Conservation (phyloP, 257 asterid species). For the Nicotiana paniculata region DNA sequence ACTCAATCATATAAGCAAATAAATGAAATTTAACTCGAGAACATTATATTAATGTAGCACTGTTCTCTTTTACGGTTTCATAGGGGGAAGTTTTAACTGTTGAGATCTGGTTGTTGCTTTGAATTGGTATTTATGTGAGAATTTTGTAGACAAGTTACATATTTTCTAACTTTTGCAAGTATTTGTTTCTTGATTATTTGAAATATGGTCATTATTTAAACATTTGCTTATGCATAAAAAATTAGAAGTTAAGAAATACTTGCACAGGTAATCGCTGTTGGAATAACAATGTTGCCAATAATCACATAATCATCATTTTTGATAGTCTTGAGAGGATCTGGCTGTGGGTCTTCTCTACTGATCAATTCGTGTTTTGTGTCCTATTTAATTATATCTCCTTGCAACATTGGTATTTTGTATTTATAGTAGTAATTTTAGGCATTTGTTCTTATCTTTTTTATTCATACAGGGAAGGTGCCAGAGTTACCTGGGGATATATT, state of each 20-base stretch:
- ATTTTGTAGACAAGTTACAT: background rate
- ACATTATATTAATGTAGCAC: background rate
- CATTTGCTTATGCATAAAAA: background rate
- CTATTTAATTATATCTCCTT: background rate
- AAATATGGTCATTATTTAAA: background rate
- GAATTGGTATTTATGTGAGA: background rate
- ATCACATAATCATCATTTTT: background rate
- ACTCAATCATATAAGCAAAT: background rate
- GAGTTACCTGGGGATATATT: conserved; percentile 90
- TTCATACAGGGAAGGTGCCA: conserved; percentile 84
- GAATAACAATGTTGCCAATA: too few relatives aligned
- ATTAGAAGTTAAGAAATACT: background rate
- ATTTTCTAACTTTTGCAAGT: background rate
- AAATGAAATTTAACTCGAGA: background rate
- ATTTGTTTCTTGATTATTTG: background rate
- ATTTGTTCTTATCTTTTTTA: conserved; percentile 1
- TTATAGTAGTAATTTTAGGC: background rate
- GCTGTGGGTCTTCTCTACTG: background rate
- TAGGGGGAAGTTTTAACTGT: background rate
- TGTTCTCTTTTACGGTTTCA: background rate
- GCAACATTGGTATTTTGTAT: background rate
- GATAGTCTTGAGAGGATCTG: background rate
- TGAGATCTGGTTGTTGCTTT: background rate
- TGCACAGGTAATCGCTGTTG: background rate
- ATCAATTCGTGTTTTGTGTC: background rate